Base-by-base conservation (phyloP, 2,329 filamentous ascomycete species). In the Ophiostoma fasciatum region DNA sequence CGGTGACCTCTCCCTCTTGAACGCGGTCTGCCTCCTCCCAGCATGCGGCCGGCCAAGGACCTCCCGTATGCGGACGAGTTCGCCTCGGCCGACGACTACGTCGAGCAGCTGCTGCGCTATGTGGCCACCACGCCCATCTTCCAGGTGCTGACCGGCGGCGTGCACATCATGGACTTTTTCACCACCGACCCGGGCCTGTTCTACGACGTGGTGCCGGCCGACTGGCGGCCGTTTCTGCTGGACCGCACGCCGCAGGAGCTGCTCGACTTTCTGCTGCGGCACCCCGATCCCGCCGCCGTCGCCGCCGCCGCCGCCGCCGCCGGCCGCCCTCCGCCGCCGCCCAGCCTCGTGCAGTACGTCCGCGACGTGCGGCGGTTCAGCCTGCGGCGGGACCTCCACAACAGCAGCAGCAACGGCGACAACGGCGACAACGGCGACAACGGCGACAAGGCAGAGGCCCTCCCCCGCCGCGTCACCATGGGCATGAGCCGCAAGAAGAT, bases 401-500 rank as follows among this genome's bases (percentile, higher is more conserved):
- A n/a, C n/a, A n/a, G n/a, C n/a, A n/a, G n/a, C n/a, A n/a, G n/a
- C n/a, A n/a, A n/a, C n/a, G n/a, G n/a, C n/a, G n/a, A n/a, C n/a
- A n/a, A n/a, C n/a, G n/a, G n/a, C n/a, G n/a, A n/a, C n/a, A n/a
- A n/a, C n/a, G n/a, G n/a, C n/a, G n/a, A n/a, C n/a, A n/a, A n/a
- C n/a, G n/a, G n/a, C n/a, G n/a, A n/a, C n/a, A n/a, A n/a, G n/a
- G n/a, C n/a, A n/a, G n/a, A n/a, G n/a, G n/a, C n/a, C n/a, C n/a
- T n/a, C n/a, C n/a, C n/a, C n/a, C n/a, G n/a, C n/a, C n/a, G n/a
- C n/a, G 71, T 94, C 13, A 72, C 82, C 0, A 71, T 93, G 12
- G 90, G 90, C 4, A 98, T 98, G 90, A 93, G 84, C 43, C 73
- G 80, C 14, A 98, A 98, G 56, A 98, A 98, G 58, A 68, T 83